Evolutionary conservation across 345 rosid species (phyloP), one percentile per base, ranked within the genome.

Genomic region (Sisymbrium irio): DNA sequence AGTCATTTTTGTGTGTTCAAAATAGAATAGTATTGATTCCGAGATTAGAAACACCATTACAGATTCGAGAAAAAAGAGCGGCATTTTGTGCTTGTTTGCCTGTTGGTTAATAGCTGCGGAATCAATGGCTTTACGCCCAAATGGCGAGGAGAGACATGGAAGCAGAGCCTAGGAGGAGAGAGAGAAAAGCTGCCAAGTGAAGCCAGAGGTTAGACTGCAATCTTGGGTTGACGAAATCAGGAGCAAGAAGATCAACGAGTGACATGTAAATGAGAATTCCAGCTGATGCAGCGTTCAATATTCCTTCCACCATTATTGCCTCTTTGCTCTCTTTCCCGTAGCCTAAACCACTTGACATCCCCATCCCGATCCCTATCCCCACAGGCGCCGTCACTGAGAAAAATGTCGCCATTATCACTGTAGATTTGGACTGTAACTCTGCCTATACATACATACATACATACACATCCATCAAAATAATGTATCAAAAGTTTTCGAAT

Each of bases 191-290:
- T 0, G 88, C 86, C 7, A 87, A 12, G 62, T 83, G 89, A 46
- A 89, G 86, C 77, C 83, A 83, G 2, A 73, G 12, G 54, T 82
- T 87, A 51, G 59, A 58, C 67, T 85, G 95, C 75, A 89, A 39
- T 69, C 69, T 86, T 6, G 92, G 85, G 55, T 69, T 83, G 83
- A 86, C 82, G 57, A 89, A 87, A 74, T 89, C 95, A 25, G 84
- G 71, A 14, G 97, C 97, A 17, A 87, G 74, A n/a, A 91, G 80
- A 63, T 91, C 95, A n/a, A 91, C 97, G 2, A 91, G 87, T 15
- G 97, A 86, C 97, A 89, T 87, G 73, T 89, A 89, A 8, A 84
- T 85, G 69, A 91, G 79, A 14, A 91, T 86, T 62, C 95, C 97
- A 37, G 91, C 85, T 1, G 95, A 83, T 8, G 91, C 91, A 18